Conservation (phyloP, 176 grass and related monocot genomes). For the Bonia amplexicaulis region DNA sequence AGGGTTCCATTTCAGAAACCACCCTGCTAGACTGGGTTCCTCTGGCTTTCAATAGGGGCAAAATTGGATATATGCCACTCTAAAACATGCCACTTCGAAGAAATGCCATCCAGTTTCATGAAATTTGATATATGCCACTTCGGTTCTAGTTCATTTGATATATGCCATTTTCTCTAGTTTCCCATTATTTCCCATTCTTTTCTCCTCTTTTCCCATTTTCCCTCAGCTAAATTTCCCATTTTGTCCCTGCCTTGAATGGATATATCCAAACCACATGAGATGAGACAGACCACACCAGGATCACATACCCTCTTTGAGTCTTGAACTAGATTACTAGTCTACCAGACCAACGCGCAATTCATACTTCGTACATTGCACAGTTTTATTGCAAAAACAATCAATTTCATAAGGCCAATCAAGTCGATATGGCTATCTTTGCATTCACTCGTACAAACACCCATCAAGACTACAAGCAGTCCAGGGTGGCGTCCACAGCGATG, state of each 20-base stretch:
- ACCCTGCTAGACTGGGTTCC: not conserved
- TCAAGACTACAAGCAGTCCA: no score
- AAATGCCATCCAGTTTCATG: not conserved
- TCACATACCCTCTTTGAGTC: no score
- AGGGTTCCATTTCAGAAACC: conserved; percentile 3
- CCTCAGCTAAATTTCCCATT: not conserved
- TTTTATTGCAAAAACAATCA: no score
- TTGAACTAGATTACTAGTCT: no score
- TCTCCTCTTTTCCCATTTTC: not conserved
- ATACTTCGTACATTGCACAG: no score
- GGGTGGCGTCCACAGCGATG: no score
- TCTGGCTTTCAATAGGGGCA: not conserved
- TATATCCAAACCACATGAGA: not conserved
- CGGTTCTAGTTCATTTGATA: not conserved
- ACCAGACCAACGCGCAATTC: no score
- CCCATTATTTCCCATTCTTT: not conserved
- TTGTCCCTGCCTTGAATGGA: not conserved
- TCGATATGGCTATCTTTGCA: no score
- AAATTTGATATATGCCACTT: not conserved
- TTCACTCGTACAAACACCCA: no score
- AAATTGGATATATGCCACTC: no score
- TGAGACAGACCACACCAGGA: not conserved
- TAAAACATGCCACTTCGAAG: no score
- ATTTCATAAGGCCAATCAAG: no score
- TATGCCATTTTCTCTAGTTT: not conserved